Percentiles rank a stretch among this genome's conserved stretches.
Evolutionary conservation across 2,329 filamentous ascomycete species (phyloP).

Genomic region (Colletotrichum sansevieriae): DNA sequence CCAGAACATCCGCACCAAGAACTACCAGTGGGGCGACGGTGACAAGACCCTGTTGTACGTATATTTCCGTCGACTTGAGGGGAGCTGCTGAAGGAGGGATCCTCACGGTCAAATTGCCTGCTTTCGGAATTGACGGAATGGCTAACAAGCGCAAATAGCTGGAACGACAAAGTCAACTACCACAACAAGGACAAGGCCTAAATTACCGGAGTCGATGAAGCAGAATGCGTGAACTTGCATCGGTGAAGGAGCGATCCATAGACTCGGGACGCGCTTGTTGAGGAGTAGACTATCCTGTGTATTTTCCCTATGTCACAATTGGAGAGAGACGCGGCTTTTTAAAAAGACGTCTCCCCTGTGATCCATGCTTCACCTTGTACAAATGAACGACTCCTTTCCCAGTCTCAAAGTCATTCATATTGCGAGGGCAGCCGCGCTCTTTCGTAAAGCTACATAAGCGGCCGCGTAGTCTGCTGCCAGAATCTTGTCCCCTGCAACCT

Average conservation of each 20-base stretch:
- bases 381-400: neutral
- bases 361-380: neutral
- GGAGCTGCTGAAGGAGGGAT: too few relatives aligned
- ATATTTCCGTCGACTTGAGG: constrained; percentile 14
- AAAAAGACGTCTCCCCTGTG: neutral
- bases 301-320: constrained; percentile 45
- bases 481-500: constrained; percentile 73
- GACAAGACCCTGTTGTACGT: constrained; percentile 87
- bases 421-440: constrained; percentile 42
- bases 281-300: constrained; percentile 45
- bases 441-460: constrained; percentile 71
- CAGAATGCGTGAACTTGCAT: constrained; percentile 18
- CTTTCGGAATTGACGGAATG: constrained; percentile 20
- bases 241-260: constrained; percentile 34
- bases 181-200: constrained; percentile 87
- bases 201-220: constrained; percentile 40
- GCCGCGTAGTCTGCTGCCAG: constrained; percentile 76
- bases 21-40: constrained; percentile 94
- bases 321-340: constrained; percentile 34
- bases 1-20: constrained; percentile 98
- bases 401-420: constrained; percentile 5
- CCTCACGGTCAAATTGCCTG: neutral
- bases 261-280: constrained; percentile 34
- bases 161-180: constrained; percentile 96
- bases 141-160: constrained; percentile 66